Base-by-base conservation (phyloP, 495 filamentous ascomycete species). In the Massariosphaeria phaeospora region DNA sequence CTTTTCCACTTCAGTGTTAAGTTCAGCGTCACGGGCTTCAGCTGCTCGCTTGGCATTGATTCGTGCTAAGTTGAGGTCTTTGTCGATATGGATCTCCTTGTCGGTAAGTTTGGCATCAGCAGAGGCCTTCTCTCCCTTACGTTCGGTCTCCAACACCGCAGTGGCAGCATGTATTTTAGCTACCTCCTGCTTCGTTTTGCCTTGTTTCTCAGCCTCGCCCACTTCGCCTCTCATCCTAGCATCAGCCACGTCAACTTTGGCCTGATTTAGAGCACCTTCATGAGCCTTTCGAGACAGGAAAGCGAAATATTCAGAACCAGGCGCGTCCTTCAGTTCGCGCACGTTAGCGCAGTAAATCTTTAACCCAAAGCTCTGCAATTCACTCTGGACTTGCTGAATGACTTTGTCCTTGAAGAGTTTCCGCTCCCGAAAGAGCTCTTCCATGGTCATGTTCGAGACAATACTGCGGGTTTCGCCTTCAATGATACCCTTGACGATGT, bases 401-500 rank as follows among this genome's bases (percentile, higher is more conserved):
- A 91, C 86, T 49, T 85, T 77, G 25, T 74, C 75, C 72, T 90
- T 89, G 75, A 91, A 90, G 27, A 83, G 72, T 62, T 87, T 82
- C n/a, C 88, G 76, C 69, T 86, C 83, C 45, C 82, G 84, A 68
- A 89, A 90, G 36, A 93, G 84, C 70, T 90, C 88, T 64, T 91
- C 87, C 85, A 91, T 89, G 11, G 86, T 87, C 85, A 89, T 88
- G 52, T 76, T 79, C 3, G 79, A 84, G 27, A 93, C 85, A 41
- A 90, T 78, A 21, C 84, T 83, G 40, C 87, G 77, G 7, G 85
- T 88, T 67, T 93, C 88, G 43, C 88, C 88, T 68, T 91, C 86
- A 63, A 93, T 91, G 69, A 93, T 88, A 51, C 88, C 88, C 71
- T 87, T 90, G 56, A 91, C 84, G 51, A 91, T 93, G 64, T 86